Base-by-base conservation (phyloP, 2,329 filamentous ascomycete genomes). In the Alternaria brassicae region DNA sequence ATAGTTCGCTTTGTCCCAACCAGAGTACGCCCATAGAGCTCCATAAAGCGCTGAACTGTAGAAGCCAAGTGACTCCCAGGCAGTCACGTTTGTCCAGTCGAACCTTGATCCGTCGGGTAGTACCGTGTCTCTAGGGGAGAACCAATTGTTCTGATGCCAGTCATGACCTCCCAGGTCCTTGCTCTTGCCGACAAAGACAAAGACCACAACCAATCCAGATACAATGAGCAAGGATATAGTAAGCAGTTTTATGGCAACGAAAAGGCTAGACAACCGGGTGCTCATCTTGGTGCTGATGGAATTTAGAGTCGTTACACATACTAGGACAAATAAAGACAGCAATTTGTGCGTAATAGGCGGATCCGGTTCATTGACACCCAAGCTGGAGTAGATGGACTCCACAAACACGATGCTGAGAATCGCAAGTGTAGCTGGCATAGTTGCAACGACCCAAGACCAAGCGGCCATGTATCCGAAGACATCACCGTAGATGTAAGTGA, bases 361-460 rank as follows among this genome's bases (percentile, higher is more conserved):
- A 0, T 81, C 82, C 0, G 85, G 82, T 2, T 86, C 85, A 72
- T 83, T 87, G 25, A 87, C 82, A 62, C 82, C 87, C 70, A 89
- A 82, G 21, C 86, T 70, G 15, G 79, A 73, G 44, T 81, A 79
- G 7, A 78, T 69, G 19, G 60, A 66, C 62, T 82, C 78, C 7
- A 80, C 82, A 64, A 89, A 89, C 17, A 88, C 86, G 62, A 89
- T 88, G 67, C 84, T 83, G 17, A 89, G 78, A 56, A 89, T 89
- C 1, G 86, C 86, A 36, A 88, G 78, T 0, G 87, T 88, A 0
- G 86, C 86, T 0, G 87, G 87, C 86, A 88, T 89, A 3, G 88
- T 84, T 7, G 85, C 85, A 0, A 88, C 82, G 25, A 89, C 82
- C 87, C 87, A 89, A 0, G 85, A 87, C 87, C 87, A 89, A 0